phyloP scores from a whole-genome alignment of 1,284 basidiomycete genomes.

The Puccinia horiana region DNA sequence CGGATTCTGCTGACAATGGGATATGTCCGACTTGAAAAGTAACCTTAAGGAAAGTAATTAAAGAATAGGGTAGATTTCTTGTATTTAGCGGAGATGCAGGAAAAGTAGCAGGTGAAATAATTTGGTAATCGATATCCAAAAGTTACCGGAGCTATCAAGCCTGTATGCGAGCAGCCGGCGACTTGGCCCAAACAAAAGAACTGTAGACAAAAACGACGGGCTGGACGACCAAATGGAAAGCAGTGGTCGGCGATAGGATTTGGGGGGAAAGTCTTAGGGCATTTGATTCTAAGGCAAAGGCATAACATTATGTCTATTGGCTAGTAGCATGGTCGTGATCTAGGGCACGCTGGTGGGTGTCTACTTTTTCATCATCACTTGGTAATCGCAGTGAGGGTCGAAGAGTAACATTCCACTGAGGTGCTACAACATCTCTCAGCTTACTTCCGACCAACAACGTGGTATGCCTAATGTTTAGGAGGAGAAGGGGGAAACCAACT shows the following conservation, averaged over 20 bases:
- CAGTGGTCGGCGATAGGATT: neutral
- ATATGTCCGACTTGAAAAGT: neutral
- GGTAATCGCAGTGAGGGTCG: constrained; percentile 32
- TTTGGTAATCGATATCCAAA: neutral
- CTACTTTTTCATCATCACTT: constrained; percentile 30
- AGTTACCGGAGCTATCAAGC: constrained; percentile 3
- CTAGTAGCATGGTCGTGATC: constrained; percentile 35
- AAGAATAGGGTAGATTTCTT: neutral
- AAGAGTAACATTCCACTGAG: constrained; percentile 34
- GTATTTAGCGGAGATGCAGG: neutral
- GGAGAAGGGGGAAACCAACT: neutral
- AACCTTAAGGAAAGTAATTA: neutral
- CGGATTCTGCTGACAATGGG: neutral
- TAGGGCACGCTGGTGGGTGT: constrained; percentile 42
- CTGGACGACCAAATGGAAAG: neutral
- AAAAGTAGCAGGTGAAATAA: neutral
- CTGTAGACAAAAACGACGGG: neutral
- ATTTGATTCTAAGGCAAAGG: constrained; percentile 10
- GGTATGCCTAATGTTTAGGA: constrained; percentile 13
- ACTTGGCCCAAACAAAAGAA: constrained; percentile 17
- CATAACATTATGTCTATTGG: neutral
- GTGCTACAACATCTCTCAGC: constrained; percentile 31
- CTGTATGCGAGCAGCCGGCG: neutral
- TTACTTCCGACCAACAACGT: constrained; percentile 40
- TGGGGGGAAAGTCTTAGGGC: neutral